A percentile compares a stretch with the other conserved stretches of the same genome.
These are phyloP conservation scores for Citrullus mucosospermus DNA, from an alignment of 306 rosid genomes.

Conservation along the genomic window DNA sequence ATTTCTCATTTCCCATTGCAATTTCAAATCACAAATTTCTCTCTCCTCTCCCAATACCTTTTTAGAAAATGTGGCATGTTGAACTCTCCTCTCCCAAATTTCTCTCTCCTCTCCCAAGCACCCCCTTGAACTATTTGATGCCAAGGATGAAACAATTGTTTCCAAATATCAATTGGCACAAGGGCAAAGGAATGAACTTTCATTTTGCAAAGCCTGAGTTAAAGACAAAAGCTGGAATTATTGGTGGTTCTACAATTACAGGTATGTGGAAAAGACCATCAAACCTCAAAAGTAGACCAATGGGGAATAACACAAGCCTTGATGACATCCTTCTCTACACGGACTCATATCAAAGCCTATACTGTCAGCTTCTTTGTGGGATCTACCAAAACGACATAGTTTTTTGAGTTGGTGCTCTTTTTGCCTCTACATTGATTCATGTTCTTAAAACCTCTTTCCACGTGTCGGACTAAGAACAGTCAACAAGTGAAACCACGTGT, in stretches of 20 bases:
- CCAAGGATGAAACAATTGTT: slow-evolving; percentile 42
- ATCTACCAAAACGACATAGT: slow-evolving; percentile 29
- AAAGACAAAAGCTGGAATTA: slow-evolving; percentile 35
- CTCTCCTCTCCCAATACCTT: neutral
- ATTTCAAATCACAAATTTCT: too few species aligned
- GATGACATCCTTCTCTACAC: slow-evolving; percentile 37
- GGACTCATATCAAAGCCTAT: slow-evolving; percentile 50
- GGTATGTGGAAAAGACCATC: slow-evolving; percentile 46
- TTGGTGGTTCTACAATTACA: slow-evolving; percentile 35
- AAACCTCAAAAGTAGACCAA: slow-evolving; percentile 15
- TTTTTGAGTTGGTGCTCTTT: slow-evolving; percentile 48
- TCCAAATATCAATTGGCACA: slow-evolving; percentile 22
- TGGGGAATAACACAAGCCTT: slow-evolving; percentile 44
- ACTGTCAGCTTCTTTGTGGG: slow-evolving; percentile 57
- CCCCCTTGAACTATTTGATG: slow-evolving; percentile 6
- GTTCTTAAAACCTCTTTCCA: neutral
- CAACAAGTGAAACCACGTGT: too few species aligned
- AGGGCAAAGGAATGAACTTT: slow-evolving; percentile 53
- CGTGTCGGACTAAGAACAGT: too few species aligned
- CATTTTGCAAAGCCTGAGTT: slow-evolving; percentile 34
- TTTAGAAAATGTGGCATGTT: neutral
- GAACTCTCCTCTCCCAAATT: too few species aligned
- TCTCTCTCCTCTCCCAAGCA: too few species aligned
- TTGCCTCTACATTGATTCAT: slow-evolving; percentile 39
- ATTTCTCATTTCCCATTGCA: too few species aligned